phyloP scores from a whole-genome alignment of 1,284 basidiomycete species.

The Mycocalia duriaeana region DNA sequence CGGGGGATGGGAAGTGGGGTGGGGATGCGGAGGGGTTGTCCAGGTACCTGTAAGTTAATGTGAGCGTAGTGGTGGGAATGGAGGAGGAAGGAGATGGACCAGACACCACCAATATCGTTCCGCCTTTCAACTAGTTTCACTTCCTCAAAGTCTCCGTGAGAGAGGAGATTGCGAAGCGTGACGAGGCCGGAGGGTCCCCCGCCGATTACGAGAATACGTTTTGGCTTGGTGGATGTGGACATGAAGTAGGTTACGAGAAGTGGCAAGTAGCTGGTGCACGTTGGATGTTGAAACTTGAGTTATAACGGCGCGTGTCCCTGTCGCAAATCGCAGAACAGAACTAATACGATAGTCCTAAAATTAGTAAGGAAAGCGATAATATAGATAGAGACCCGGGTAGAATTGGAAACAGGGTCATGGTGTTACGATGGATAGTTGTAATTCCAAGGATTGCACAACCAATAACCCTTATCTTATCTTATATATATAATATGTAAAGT shows the following conservation, averaged over 20 bases:
- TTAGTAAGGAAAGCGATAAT: too few species aligned
- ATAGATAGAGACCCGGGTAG: too few species aligned
- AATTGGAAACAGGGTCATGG: too few species aligned
- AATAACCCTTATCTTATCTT: too few species aligned
- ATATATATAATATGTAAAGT: too few species aligned
- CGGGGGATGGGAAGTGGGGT: conserved; percentile 39
- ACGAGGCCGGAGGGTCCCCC: conserved; percentile 41
- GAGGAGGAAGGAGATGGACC: conserved; percentile 23
- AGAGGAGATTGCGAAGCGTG: conserved; percentile 36
- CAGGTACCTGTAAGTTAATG: neutral
- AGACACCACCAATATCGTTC: conserved; percentile 43
- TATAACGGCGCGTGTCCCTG: too few species aligned
- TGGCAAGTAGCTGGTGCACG: too few species aligned
- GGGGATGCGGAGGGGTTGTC: conserved; percentile 7
- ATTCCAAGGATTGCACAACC: too few species aligned
- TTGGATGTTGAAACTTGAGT: too few species aligned
- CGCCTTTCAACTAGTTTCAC: conserved; percentile 40
- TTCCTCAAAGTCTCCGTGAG: conserved; percentile 30
- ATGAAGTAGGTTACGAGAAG: conserved; percentile 6
- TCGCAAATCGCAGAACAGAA: too few species aligned
- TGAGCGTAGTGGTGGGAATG: neutral
- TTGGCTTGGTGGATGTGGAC: conserved; percentile 10
- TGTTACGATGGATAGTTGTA: too few species aligned
- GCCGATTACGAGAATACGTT: conserved; percentile 36
- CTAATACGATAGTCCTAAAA: too few species aligned